Evolutionary conservation across 2,329 filamentous ascomycete species (phyloP).

Genomic region (Neopestalotiopsis sp.): DNA sequence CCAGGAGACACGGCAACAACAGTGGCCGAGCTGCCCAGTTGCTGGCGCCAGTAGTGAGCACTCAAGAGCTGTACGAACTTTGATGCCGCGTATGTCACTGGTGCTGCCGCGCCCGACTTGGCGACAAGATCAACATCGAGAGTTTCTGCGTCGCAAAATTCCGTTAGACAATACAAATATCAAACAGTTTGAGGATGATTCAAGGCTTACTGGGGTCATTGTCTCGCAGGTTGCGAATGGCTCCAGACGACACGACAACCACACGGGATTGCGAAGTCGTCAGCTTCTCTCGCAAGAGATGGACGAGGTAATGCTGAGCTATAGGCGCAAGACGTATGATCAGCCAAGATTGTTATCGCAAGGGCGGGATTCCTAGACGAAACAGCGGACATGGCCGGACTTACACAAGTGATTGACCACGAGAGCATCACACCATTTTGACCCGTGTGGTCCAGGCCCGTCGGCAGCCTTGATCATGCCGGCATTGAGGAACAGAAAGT

Average conservation of each 20-base stretch:
- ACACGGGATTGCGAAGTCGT: constrained; percentile 52
- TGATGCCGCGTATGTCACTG: constrained; percentile 45
- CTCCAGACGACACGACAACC: constrained; percentile 58
- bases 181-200: neutral
- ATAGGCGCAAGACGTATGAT: neutral
- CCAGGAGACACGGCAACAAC: constrained; percentile 61
- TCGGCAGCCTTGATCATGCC: constrained; percentile 45
- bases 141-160: neutral
- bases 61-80: constrained; percentile 58
- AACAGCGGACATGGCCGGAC: constrained; percentile 26
- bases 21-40: constrained; percentile 48
- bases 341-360: neutral
- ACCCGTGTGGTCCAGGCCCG: constrained; percentile 43
- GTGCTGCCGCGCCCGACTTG: constrained; percentile 38
- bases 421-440: constrained; percentile 55
- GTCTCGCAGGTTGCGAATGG: constrained; percentile 46
- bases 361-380: neutral
- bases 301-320: constrained; percentile 61
- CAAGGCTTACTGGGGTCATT: constrained; percentile 40
- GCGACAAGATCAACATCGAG: constrained; percentile 37
- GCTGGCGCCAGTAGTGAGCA: constrained; percentile 62
- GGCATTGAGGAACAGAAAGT: constrained; percentile 58
- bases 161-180: neutral
- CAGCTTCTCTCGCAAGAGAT: constrained; percentile 54
- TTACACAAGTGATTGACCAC: constrained; percentile 60